Percentiles rank a stretch among this genome's conserved stretches.
Conservation (phyloP, 768 basidiomycete species). For the Zangia roseola region DNA sequence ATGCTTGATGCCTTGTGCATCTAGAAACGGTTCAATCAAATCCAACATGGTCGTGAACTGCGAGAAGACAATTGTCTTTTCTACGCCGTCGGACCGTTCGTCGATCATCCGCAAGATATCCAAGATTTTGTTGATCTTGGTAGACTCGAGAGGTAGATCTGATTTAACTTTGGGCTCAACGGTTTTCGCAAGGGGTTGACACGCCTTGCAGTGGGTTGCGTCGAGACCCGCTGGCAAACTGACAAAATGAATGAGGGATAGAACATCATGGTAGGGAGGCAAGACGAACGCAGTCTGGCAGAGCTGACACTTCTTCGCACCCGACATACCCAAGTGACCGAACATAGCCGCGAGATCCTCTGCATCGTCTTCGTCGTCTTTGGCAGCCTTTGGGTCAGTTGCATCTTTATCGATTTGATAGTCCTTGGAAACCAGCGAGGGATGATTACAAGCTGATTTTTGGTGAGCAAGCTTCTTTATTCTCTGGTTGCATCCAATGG, state of each 20-base stretch:
- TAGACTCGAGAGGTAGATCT: conserved; percentile 63
- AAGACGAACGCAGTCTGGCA: conserved; percentile 68
- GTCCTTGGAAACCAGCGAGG: conserved; percentile 75
- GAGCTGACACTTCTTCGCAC: conserved; percentile 68
- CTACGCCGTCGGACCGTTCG: conserved; percentile 50
- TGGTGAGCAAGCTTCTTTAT: background rate
- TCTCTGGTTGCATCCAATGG: conserved; percentile 9
- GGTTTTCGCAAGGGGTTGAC: conserved; percentile 51
- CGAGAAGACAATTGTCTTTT: conserved; percentile 97
- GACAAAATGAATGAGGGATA: background rate
- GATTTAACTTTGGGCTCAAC: conserved; percentile 31
- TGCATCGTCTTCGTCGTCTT: conserved; percentile 52
- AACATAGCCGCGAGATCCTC: conserved; percentile 80
- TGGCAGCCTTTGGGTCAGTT: conserved; percentile 59
- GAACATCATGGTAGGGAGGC: background rate
- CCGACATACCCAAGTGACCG: conserved; percentile 60
- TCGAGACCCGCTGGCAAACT: conserved; percentile 24
- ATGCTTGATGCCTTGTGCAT: conserved; percentile 61
- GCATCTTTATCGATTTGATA: conserved; percentile 74
- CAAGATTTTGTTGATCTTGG: conserved; percentile 85
- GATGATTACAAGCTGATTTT: conserved; percentile 82
- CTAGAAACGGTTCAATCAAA: conserved; percentile 82
- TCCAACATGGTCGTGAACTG: conserved; percentile 90
- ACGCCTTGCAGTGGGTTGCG: conserved; percentile 55
- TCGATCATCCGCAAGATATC: conserved; percentile 68